These are phyloP conservation scores for Umbellularia californica DNA, from an alignment of 164 flowering plant genomes.

Conservation along the genomic window DNA sequence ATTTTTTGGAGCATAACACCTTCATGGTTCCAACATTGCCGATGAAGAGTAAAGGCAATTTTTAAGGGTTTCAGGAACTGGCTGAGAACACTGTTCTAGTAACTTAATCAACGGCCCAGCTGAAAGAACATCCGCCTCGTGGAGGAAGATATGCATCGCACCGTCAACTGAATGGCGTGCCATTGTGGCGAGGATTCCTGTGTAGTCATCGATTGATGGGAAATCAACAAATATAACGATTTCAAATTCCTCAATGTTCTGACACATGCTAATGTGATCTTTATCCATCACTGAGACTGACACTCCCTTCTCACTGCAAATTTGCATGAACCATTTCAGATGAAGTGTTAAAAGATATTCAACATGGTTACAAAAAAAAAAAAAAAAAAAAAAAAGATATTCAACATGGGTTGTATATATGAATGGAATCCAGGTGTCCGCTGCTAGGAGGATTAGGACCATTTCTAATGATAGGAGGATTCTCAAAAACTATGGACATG, in stretches of 20 bases:
- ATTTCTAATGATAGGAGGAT: too few relatives aligned
- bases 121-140: conserved; percentile 21
- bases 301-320: conserved; percentile 16
- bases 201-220: conserved; percentile 24
- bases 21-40: conserved; percentile 6
- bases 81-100: conserved; percentile 43
- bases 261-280: conserved; percentile 12
- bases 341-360: too few relatives aligned
- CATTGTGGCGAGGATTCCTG: conserved; percentile 37
- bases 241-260: conserved; percentile 29
- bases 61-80: conserved; percentile 31
- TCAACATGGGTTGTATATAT: too few relatives aligned
- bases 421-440: too few relatives aligned
- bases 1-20: too few relatives aligned
- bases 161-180: conserved; percentile 34
- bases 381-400: not conserved
- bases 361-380: too few relatives aligned
- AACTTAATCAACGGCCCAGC: conserved; percentile 34
- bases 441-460: too few relatives aligned
- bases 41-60: conserved; percentile 9
- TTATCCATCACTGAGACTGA: conserved; percentile 21
- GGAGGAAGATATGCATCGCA: conserved; percentile 27
- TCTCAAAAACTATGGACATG: too few relatives aligned
- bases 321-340: not conserved
- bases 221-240: conserved; percentile 25